Evolutionary conservation across 179 eudicot species (phyloP), one percentile per base, ranked within the genome.

Genomic region (Camellia oleifera): DNA sequence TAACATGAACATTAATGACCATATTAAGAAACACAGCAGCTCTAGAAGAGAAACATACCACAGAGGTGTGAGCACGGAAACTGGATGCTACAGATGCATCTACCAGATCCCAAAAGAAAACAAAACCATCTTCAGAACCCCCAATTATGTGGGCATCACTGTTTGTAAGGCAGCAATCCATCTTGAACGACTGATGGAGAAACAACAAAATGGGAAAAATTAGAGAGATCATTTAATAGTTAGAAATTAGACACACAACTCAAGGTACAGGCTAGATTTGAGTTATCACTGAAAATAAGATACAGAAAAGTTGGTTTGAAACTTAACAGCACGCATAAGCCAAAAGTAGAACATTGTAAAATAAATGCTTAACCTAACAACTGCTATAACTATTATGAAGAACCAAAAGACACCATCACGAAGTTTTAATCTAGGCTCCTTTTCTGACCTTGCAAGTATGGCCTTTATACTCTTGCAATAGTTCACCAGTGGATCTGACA

Each of bases 91-190:
- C 84, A 20, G 92, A 88, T 75, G 95, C 98, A 87, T 95, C 98
- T 46, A 95, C 99, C 83, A 95, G 90, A 88, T 95, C 98, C 99
- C 99, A 95, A 88, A 95, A 93, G 81, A 79, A 95, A 74, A 95
- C 77, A 81, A 79, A 85, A 74, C 99, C 98, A 84, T 95, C 99
- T 83, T 95, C 99, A 11, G 98, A 95, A 61, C 95, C 98, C 62
- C 97, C 93, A 83, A 89, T 75, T 71, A 95, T 92, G 77, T 93
- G 89, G 68, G 99, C 99, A 87, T 95, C 99, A 45, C 83, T 85
- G 86, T 93, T 95, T 80, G 97, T 93, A 58, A 95, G 91, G 90
- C 97, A 95, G 87, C 99, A 93, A 83, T 95, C 99, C 89, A 92
- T 88, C 84, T 95, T 95, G 88, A 81, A 95, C 0, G 99, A 93